Evolutionary conservation across 176 grass and related monocot species (phyloP), one percentile per base, ranked within the genome.

Genomic region (Musa beccarii): DNA sequence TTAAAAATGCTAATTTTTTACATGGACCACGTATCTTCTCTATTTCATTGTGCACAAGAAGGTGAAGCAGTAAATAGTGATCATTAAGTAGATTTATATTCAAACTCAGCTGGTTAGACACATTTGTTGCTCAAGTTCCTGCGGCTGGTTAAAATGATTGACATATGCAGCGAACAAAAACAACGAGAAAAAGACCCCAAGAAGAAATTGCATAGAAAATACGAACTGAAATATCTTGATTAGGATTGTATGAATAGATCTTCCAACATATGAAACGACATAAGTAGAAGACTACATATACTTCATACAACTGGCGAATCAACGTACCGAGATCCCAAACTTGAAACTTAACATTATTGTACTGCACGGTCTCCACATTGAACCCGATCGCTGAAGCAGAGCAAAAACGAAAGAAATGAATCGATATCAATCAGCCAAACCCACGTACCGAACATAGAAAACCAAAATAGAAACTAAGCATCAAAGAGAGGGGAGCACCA

Each of bases 311-410:
- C 6, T 43, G 34, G 34, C 20, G 57, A 55, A 80, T 63, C 19
- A 21, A 85, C 85, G 82, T 75, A 90, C 93, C 93, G 69, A 96
- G 93, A 85, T 96, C 93, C 93, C 93, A 96, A 25, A 96, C 93
- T 79, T 97, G 93, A 79, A 97, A 93, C 71, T 97, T 97, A 75
- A 93, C 90, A 83, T 93, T 97, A 52, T 97, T 97, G 77, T 97
- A 93, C 79, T 97, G 93, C 83, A 97, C 93, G 23, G 90, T 97
- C 83, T 97, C 93, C 80, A 97, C 90, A 72, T 97, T 97, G 82
- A 97, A 97, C 51, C 93, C 93, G 66, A 97, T 97, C 21, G 93
- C 93, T 97, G 81, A 78, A 89, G 79, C 19, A 76, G 51, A 79
- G 26, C 66, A 53, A 68, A 53, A 78, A 54, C 76, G 68, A 20